These are phyloP conservation scores for Tympanopsis confertula DNA, from an alignment of 2,329 filamentous ascomycete genomes.

Conservation along the genomic window DNA sequence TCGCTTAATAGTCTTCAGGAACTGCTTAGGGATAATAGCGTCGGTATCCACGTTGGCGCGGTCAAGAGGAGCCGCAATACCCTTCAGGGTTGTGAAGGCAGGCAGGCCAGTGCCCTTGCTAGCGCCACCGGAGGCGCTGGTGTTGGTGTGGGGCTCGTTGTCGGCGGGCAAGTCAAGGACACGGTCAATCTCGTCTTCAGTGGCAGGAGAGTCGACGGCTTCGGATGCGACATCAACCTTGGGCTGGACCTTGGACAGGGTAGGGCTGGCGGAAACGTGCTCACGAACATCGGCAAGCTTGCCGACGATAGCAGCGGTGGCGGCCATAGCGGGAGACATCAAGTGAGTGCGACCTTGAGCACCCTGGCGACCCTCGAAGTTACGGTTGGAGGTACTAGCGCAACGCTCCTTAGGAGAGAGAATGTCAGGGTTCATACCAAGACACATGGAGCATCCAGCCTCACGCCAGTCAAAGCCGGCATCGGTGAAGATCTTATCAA, in stretches of 20 bases:
- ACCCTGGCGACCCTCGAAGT: constrained; percentile 94
- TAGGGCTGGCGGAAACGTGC: constrained; percentile 40
- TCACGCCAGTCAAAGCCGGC: constrained; percentile 97
- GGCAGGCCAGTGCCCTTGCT: constrained; percentile 53
- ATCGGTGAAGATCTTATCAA: constrained; percentile 83
- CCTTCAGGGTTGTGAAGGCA: constrained; percentile 74
- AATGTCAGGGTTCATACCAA: constrained; percentile 99
- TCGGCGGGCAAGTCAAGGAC: constrained; percentile 52
- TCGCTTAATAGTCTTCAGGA: constrained; percentile 97
- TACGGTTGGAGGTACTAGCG: constrained; percentile 90
- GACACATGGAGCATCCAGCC: constrained; percentile 96
- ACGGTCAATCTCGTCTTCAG: constrained; percentile 29
- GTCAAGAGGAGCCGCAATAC: constrained; percentile 78
- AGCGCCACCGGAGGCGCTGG: constrained; percentile 27
- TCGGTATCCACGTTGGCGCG: constrained; percentile 94
- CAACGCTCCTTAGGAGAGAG: constrained; percentile 84
- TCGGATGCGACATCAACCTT: constrained; percentile 40
- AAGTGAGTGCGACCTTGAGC: constrained; percentile 83
- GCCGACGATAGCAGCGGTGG: constrained; percentile 77
- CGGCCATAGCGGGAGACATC: constrained; percentile 95
- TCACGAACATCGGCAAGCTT: constrained; percentile 88
- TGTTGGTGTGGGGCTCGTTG: constrained; percentile 51
- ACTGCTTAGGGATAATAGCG: constrained; percentile 97
- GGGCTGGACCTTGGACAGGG: constrained; percentile 23
- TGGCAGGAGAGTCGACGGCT: constrained; percentile 26